A percentile compares a stretch with the other conserved stretches of the same genome.
phyloP scores from a whole-genome alignment of 2,329 filamentous ascomycete species.

The Apiospora koreana region DNA sequence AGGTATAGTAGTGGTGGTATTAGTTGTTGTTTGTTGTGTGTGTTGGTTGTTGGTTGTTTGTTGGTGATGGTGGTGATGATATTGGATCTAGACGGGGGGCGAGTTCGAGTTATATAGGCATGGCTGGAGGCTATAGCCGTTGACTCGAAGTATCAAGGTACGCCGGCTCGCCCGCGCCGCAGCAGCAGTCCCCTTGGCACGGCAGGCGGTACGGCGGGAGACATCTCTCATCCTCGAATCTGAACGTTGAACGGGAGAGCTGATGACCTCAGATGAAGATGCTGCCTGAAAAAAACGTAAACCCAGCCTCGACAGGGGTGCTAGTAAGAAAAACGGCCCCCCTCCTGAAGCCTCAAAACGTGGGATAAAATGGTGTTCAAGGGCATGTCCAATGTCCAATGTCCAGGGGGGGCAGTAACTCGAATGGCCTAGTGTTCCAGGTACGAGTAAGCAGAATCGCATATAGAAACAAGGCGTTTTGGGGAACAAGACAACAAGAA shows the following conservation, averaged over 20 bases:
- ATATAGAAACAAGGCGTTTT: constrained; percentile 9
- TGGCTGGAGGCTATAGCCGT: background rate
- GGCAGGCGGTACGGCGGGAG: background rate
- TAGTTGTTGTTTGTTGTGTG: background rate
- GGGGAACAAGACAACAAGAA: background rate
- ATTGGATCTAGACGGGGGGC: background rate
- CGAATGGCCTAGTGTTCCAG: background rate
- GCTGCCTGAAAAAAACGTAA: background rate
- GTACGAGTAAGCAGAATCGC: constrained; percentile 4
- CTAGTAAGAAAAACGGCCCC: background rate
- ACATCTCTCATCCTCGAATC: background rate
- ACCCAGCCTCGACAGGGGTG: constrained; percentile 1
- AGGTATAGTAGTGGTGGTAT: background rate
- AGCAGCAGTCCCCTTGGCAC: constrained; percentile 3
- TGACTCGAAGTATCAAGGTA: background rate
- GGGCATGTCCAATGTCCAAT: no score
- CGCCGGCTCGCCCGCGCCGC: constrained; percentile 1
- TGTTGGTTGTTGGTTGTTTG: constrained; percentile 2
- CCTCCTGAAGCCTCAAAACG: constrained; percentile 1
- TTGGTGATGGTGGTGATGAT: constrained; percentile 9
- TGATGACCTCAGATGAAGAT: background rate
- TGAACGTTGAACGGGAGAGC: background rate
- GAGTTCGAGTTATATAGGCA: constrained; percentile 15
- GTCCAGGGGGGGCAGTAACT: background rate
- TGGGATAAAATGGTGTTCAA: background rate